Conservation (phyloP, 768 basidiomycete genomes). For the Lentinus tigrinus region DNA sequence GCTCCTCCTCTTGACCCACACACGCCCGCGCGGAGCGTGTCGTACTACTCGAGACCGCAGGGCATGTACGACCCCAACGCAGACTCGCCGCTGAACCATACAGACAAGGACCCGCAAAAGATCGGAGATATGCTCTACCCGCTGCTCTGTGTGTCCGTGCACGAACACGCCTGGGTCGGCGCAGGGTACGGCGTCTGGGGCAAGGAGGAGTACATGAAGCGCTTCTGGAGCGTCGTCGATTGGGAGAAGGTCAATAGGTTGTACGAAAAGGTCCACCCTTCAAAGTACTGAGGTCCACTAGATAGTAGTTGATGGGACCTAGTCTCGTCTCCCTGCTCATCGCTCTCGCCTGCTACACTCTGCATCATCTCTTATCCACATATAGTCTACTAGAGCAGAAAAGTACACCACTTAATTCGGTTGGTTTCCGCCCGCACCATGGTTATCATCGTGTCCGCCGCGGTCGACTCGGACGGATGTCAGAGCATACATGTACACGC, state of each 20-base stretch:
- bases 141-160: conserved; percentile 72
- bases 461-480: not conserved
- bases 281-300: not conserved
- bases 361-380: conserved; percentile 13
- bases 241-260: conserved; percentile 58
- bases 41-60: conserved; percentile 17
- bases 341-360: not conserved
- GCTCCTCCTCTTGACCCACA: conserved; percentile 30
- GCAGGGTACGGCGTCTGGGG: conserved; percentile 90
- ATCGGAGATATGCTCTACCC: conserved; percentile 66
- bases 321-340: not conserved
- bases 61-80: not conserved
- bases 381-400: conserved; percentile 20
- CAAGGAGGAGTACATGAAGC: conserved; percentile 79
- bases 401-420: conserved; percentile 16
- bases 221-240: conserved; percentile 82
- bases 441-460: not conserved
- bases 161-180: conserved; percentile 85
- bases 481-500: not conserved
- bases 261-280: conserved; percentile 19
- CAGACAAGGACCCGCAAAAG: not conserved
- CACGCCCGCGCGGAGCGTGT: conserved; percentile 31
- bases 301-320: not conserved
- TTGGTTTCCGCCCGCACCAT: not conserved
- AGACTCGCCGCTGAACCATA: not conserved